A percentile compares a stretch with the other conserved stretches of the same genome.
These are phyloP conservation scores for Saccharomyces hybrid DNA, from an alignment of 1,139 yeast genomes.

Conservation along the genomic window DNA sequence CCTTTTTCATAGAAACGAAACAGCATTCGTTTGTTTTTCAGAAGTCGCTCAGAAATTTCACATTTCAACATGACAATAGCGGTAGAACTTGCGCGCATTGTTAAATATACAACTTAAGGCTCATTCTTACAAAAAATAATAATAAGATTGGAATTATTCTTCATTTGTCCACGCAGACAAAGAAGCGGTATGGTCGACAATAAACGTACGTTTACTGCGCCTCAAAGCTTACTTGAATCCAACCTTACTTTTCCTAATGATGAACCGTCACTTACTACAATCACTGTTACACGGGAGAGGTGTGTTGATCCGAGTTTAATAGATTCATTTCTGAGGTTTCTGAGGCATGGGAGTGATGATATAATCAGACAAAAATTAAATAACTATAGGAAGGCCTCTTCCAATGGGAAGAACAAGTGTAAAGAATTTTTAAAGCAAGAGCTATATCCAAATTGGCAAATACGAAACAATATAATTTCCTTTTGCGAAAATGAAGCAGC, in stretches of 20 bases:
- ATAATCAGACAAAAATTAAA: slow-evolving; percentile 36
- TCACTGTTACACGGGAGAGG: slow-evolving; percentile 27
- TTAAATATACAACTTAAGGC: neutral
- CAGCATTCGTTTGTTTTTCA: too few relatives aligned
- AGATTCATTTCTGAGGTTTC: slow-evolving; percentile 35
- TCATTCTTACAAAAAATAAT: neutral
- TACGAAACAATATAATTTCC: slow-evolving; percentile 33
- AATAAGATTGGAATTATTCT: neutral
- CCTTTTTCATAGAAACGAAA: too few relatives aligned
- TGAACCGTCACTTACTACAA: slow-evolving; percentile 12
- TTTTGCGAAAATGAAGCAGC: slow-evolving; percentile 34
- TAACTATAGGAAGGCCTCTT: slow-evolving; percentile 18
- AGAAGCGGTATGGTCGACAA: neutral
- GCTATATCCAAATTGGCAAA: slow-evolving; percentile 39
- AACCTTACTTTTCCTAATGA: slow-evolving; percentile 12
- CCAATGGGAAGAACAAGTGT: slow-evolving; percentile 23
- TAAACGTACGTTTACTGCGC: neutral
- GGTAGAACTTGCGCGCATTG: neutral
- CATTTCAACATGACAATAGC: neutral
- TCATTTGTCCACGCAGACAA: neutral
- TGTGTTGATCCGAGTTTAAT: slow-evolving; percentile 37
- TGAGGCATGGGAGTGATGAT: slow-evolving; percentile 41
- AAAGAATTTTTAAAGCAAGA: slow-evolving; percentile 30
- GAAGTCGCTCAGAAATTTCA: neutral
- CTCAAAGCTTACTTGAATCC: neutral